Base-by-base conservation (phyloP, 164 flowering plant species). In the Cinnamomum micranthum region DNA sequence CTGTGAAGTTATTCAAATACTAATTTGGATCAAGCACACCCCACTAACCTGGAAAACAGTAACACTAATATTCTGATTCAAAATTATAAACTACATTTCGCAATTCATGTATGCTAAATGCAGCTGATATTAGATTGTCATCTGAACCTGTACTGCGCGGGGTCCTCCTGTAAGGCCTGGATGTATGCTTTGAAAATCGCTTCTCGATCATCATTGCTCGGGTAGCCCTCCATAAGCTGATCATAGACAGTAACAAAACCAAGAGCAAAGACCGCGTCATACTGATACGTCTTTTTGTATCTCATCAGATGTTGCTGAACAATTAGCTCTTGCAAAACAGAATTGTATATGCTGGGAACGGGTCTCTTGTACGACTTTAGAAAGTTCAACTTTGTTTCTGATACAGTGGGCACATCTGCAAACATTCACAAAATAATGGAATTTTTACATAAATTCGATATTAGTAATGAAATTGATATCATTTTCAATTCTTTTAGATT, bases 191-290 rank as follows among this genome's bases (percentile, higher is more conserved):
- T 83, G 78, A 95, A 95, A 74, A 95, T 93, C 22, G 88, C 86
- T 4, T 91, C 91, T 51, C 90, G 87, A 73, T 95, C 99, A 76
- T 87, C 96, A 69, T 90, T 89, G 77, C 89, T 87, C 1, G 94
- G 95, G 77, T 92, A 95, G 2, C 99, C 99, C 58, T 93, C 98
- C 98, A 95, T 92, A 75, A 95, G 95, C 74, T 87, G 90, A 85
- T 95, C 97, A 77, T 85, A 95, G 9, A 95, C 92, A 51, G 99
- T 93, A 50, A 95, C 98, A 82, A 95, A 93, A 25, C 99, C 99
- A 62, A 95, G 97, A 69, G 97, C 99, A 82, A 95, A 95, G 9
- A 95, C 92, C 11, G 97, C 81, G 77, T 95, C 98, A 79, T 95
- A 95, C 24, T 83, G 81, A 75, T 87, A 88, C 4, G 90, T 82